Evolutionary conservation across 805 yeast genomes (phyloP).

Genomic region (Starmerella gropengiesseri): DNA sequence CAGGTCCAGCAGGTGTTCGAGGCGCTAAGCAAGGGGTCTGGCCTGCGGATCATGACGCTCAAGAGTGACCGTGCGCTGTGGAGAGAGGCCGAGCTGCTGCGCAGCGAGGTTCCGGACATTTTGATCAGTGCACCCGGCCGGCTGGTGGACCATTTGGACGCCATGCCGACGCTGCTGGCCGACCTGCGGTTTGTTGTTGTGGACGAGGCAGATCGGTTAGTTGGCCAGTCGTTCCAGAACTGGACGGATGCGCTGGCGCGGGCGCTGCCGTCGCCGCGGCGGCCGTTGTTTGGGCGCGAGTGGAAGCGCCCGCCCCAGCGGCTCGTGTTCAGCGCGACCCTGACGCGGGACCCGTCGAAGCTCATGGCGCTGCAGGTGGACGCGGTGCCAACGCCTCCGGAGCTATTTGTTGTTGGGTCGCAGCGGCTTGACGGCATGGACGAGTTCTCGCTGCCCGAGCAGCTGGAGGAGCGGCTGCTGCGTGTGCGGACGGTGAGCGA

Average conservation of each 20-base stretch:
- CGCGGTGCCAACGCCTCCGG: slow-evolving; percentile 39
- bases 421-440: slow-evolving; percentile 26
- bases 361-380: slow-evolving; percentile 56
- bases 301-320: slow-evolving; percentile 42
- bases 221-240: slow-evolving; percentile 85
- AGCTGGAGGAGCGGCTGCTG: slow-evolving; percentile 31
- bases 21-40: slow-evolving; percentile 53
- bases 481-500: slow-evolving; percentile 27
- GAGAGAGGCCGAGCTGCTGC: slow-evolving; percentile 51
- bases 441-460: slow-evolving; percentile 32
- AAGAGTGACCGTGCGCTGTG: slow-evolving; percentile 42
- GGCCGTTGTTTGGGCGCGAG: slow-evolving; percentile 11
- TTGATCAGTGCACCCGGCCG: slow-evolving; percentile 70
- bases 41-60: slow-evolving; percentile 51
- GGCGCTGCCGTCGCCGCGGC: slow-evolving; percentile 14
- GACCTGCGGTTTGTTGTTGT: slow-evolving; percentile 56
- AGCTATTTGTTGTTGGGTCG: slow-evolving; percentile 60
- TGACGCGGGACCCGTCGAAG: slow-evolving; percentile 86
- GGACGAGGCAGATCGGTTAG: slow-evolving; percentile 93
- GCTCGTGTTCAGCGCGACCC: slow-evolving; percentile 81
- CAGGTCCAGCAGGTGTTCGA: slow-evolving; percentile 67
- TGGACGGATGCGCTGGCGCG: slow-evolving; percentile 53
- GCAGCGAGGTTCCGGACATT: slow-evolving; percentile 28
- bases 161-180: slow-evolving; percentile 43
- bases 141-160: slow-evolving; percentile 46